A percentile compares a stretch with the other conserved stretches of the same genome.
These are phyloP conservation scores for Salix purpurea DNA, from an alignment of 345 rosid genomes.

Conservation along the genomic window DNA sequence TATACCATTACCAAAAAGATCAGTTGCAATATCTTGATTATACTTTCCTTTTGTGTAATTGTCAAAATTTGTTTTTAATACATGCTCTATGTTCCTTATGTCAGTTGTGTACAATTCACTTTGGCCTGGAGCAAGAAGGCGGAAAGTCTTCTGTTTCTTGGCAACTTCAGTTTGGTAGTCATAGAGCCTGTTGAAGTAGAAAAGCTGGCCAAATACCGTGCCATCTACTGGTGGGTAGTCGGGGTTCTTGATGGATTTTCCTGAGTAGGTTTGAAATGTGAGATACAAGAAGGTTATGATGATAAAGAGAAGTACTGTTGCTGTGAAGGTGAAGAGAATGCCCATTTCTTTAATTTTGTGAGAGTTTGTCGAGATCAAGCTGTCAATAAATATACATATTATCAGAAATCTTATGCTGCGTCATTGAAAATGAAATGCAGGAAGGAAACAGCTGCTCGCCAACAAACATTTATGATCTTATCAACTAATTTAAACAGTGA, in stretches of 20 bases:
- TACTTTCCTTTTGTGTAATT: slow-evolving; percentile 44
- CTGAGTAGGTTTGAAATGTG: slow-evolving; percentile 27
- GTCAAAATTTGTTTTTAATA: slow-evolving; percentile 52
- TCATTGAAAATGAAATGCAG: no score
- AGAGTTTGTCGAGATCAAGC: not conserved
- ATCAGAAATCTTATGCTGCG: no score
- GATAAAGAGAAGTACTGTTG: slow-evolving; percentile 20
- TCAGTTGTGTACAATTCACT: slow-evolving; percentile 56
- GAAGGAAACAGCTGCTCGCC: no score
- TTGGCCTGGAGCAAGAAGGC: slow-evolving; percentile 42
- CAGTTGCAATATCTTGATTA: slow-evolving; percentile 22
- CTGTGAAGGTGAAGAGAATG: slow-evolving; percentile 18
- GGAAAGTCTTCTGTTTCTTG: slow-evolving; percentile 38
- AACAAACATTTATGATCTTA: no score
- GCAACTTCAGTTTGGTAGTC: slow-evolving; percentile 55
- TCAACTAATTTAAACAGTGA: no score
- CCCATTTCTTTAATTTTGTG: slow-evolving; percentile 15
- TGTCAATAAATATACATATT: no score
- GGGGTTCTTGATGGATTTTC: slow-evolving; percentile 46
- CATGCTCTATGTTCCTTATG: slow-evolving; percentile 57
- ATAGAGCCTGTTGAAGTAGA: slow-evolving; percentile 43
- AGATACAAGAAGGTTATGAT: slow-evolving; percentile 17
- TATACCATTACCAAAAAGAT: slow-evolving; percentile 78
- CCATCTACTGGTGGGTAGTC: slow-evolving; percentile 54
- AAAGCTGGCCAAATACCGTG: slow-evolving; percentile 38